Evolutionary conservation across 768 basidiomycete species (phyloP).

Genomic region (Megacollybia marginata): DNA sequence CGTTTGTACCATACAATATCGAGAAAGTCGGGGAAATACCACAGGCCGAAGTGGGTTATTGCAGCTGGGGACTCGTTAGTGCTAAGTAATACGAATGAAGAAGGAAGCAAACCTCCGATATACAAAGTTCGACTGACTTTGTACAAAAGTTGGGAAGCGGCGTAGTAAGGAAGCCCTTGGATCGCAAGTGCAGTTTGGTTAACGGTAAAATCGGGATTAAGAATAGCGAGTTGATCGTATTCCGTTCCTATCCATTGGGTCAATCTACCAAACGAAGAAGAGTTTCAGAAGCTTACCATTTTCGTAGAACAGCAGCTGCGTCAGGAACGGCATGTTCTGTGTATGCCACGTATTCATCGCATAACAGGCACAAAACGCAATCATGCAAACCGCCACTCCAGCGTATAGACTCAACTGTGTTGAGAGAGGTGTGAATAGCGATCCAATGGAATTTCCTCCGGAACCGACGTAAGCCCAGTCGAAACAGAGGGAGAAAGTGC

Average conservation of each 20-base stretch:
- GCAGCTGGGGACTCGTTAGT: background rate
- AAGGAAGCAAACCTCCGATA: slow-evolving; percentile 31
- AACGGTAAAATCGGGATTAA: slow-evolving; percentile 39
- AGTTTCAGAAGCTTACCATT: slow-evolving; percentile 2
- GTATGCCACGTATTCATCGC: slow-evolving; percentile 13
- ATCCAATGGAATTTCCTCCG: slow-evolving; percentile 11
- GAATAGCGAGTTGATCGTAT: slow-evolving; percentile 44
- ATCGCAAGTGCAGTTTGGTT: slow-evolving; percentile 36
- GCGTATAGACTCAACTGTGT: slow-evolving; percentile 37
- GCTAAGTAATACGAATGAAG: background rate
- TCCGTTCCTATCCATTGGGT: slow-evolving; percentile 25
- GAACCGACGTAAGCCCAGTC: slow-evolving; percentile 46
- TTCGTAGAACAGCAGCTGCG: slow-evolving; percentile 17
- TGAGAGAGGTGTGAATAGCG: slow-evolving; percentile 36
- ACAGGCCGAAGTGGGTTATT: background rate
- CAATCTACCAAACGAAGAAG: background rate
- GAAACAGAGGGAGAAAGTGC: slow-evolving; percentile 38
- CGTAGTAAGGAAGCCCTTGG: slow-evolving; percentile 34
- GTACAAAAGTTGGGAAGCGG: slow-evolving; percentile 34
- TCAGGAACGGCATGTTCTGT: slow-evolving; percentile 34
- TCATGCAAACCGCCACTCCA: slow-evolving; percentile 38
- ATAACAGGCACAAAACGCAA: slow-evolving; percentile 22
- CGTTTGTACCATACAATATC: no score
- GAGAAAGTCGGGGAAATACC: no score
- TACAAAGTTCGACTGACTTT: slow-evolving; percentile 30